These are phyloP conservation scores for Quercus lobata DNA, from an alignment of 331 rosid species.

Conservation along the genomic window DNA sequence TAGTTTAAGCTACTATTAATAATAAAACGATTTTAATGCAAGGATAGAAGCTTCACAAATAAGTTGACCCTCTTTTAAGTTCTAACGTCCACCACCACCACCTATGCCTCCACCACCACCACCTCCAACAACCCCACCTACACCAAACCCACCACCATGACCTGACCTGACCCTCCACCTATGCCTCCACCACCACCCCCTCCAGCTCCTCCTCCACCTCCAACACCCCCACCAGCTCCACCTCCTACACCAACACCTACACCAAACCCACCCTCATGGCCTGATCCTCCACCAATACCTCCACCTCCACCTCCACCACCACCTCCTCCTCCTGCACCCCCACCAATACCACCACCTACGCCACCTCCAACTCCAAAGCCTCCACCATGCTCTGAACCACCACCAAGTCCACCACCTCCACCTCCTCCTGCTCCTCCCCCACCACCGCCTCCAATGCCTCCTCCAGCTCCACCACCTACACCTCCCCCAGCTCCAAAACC, in stretches of 20 bases:
- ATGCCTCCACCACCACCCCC: constrained; percentile 24
- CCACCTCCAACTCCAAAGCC: constrained; percentile 59
- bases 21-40: not conserved
- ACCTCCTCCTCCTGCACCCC: not conserved
- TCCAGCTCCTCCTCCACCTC: constrained; percentile 32
- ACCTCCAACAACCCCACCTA: constrained; percentile 20
- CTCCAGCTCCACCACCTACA: constrained; percentile 27
- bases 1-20: not conserved
- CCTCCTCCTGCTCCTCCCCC: constrained; percentile 22
- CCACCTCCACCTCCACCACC: constrained; percentile 18
- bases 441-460: constrained; percentile 15
- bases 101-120: constrained; percentile 20
- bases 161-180: constrained; percentile 24
- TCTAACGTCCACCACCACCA: constrained; percentile 19
- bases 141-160: constrained; percentile 29
- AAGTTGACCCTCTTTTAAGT: not conserved
- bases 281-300: constrained; percentile 6
- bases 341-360: constrained; percentile 28
- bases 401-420: constrained; percentile 31
- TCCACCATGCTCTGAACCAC: constrained; percentile 41
- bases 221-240: constrained; percentile 41
- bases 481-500: constrained; percentile 37
- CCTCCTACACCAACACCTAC: constrained; percentile 30
- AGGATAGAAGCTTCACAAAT: not conserved
- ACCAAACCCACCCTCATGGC: constrained; percentile 27